phyloP scores from a whole-genome alignment of 148 eudicot genomes.

The Rheum nobile region DNA sequence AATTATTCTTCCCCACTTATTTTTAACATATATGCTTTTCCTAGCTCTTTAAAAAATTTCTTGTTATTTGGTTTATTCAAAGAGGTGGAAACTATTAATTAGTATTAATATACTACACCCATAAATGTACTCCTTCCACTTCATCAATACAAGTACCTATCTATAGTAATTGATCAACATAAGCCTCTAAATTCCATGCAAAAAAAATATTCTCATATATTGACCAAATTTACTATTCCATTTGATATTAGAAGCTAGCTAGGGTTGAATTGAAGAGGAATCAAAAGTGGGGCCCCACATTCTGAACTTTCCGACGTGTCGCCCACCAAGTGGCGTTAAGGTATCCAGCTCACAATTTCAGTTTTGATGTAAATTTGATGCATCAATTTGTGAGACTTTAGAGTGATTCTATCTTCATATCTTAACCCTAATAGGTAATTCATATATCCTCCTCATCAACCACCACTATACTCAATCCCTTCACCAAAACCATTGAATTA shows the following conservation, averaged over 20 bases:
- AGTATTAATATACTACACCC: neutral
- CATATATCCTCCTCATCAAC: constrained; percentile 6
- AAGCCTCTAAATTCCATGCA: neutral
- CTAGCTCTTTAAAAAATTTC: neutral
- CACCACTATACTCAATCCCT: neutral
- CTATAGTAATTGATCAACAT: neutral
- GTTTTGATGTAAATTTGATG: constrained; percentile 23
- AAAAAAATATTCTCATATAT: neutral
- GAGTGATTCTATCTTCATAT: neutral
- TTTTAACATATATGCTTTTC: neutral
- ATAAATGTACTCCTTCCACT: neutral
- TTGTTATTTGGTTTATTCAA: neutral
- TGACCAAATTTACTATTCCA: neutral
- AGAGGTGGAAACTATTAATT: neutral
- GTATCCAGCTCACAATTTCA: constrained; percentile 26
- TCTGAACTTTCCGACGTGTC: constrained; percentile 17
- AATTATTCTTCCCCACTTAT: neutral
- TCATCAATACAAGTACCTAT: neutral
- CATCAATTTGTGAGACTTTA: constrained; percentile 3
- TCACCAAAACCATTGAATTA: neutral
- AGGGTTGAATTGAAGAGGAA: neutral
- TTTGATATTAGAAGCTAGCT: neutral
- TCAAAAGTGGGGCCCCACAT: constrained; percentile 8
- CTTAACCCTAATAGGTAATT: neutral
- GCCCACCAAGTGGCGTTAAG: constrained; percentile 21